phyloP scores from a whole-genome alignment of 192 early-diverging fungal genomes.

The Rhizophagus prolifer region DNA sequence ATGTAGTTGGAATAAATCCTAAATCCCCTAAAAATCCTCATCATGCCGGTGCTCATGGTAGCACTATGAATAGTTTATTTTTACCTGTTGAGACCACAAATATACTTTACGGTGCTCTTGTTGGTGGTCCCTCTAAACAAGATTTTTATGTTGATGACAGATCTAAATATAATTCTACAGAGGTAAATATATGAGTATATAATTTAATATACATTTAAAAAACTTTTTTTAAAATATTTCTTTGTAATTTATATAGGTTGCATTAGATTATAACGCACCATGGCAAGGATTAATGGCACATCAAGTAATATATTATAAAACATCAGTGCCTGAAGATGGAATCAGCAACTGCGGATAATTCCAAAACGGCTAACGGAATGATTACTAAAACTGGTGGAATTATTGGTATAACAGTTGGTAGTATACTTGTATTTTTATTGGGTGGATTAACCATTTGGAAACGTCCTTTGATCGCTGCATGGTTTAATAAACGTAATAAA shows the following conservation, averaged over 20 bases:
- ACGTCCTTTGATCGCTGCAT: background rate
- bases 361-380: too few species aligned
- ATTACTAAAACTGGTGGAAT: background rate
- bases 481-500: background rate
- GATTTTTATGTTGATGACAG: conserved; percentile 50
- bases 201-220: background rate
- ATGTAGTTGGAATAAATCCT: background rate
- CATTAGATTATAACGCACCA: conserved; percentile 49
- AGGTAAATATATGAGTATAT: conserved; percentile 36
- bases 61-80: conserved; percentile 40
- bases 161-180: conserved; percentile 45
- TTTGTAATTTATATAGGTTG: background rate
- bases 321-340: background rate
- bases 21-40: conserved; percentile 49
- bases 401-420: background rate
- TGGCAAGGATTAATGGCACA: conserved; percentile 54
- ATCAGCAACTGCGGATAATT: too few species aligned
- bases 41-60: conserved; percentile 57
- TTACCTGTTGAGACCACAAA: conserved; percentile 36
- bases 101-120: conserved; percentile 54
- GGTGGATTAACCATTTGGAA: background rate
- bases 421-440: background rate
- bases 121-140: conserved; percentile 53
- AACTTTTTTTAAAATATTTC: background rate
- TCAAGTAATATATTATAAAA: conserved; percentile 37